Evolutionary conservation across 805 yeast species (phyloP), one percentile per base, ranked within the genome.

Genomic region (Jamesozyma spencerorum): DNA sequence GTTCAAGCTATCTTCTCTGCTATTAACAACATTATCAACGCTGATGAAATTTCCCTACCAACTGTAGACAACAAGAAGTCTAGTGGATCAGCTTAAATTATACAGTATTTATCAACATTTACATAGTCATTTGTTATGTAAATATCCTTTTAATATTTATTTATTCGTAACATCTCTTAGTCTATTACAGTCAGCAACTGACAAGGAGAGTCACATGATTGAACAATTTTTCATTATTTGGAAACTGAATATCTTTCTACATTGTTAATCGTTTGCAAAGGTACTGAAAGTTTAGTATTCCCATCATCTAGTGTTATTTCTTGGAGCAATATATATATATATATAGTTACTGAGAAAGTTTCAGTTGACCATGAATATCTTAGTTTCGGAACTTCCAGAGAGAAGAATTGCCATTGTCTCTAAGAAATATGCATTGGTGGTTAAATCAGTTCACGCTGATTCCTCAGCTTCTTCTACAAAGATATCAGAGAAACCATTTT

Each of bases 1-100:
- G 74, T 85, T 46, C 71, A 74, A 51, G 75, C 90, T 13, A 70
- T 82, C 46, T 56, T 80, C 33, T 77, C 88, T 15, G 71, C 81
- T 42, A 67, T 82, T 38, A 83, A 83, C 55, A 58, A 49, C 39
- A 48, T 60, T 5, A 47, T 60, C 47, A 47, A 58, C 51, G 37
- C 54, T 41, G 58, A 56, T 17, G 60, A 56, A 31, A 50, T 57
- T 18, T 20, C 51, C 26, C 36, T 57, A 37, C 61, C 63, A 39
- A 26, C 14, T 19, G 39, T 30, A 8, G 20, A 33, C 3, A 10
- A 6, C n/a, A 40, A 40, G 32, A 34, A 28, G 24, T 37, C 42
- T 11, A 8, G 31, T 11, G 32, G 38, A 27, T 35, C 32, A 13
- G 31, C 38, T 27, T 35, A 26, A 18, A 13, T 3, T 14, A 5